Conservation (phyloP, 495 filamentous ascomycete genomes). For the Penicillium riverlandense region DNA sequence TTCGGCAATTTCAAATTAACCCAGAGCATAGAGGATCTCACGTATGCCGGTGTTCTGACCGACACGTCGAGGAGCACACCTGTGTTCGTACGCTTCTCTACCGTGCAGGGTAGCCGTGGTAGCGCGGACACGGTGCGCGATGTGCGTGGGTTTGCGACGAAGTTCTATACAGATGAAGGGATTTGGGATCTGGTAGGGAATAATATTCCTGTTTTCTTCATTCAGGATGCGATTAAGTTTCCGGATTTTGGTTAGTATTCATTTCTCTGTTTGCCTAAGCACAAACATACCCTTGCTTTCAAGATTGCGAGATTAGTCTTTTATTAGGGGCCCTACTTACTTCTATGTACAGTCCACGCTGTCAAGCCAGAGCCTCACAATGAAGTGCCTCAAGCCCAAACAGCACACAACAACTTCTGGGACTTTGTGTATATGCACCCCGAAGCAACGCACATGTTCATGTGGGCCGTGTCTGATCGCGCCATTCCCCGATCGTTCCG, state of each 20-base stretch:
- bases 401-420: constrained; percentile 58
- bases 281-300: no score
- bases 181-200: constrained; percentile 67
- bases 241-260: constrained; percentile 45
- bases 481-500: constrained; percentile 72
- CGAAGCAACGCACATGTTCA: constrained; percentile 70
- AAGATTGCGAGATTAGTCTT: no score
- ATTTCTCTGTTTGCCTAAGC: not conserved
- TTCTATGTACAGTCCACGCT: constrained; percentile 46
- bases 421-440: constrained; percentile 49
- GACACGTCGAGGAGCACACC: constrained; percentile 75
- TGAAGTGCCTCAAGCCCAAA: constrained; percentile 57
- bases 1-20: constrained; percentile 76
- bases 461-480: constrained; percentile 65
- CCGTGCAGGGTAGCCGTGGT: constrained; percentile 69
- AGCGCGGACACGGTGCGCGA: constrained; percentile 77
- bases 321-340: no score
- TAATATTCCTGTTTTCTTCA: constrained; percentile 45
- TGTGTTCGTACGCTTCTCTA: constrained; percentile 76
- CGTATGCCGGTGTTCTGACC: constrained; percentile 64
- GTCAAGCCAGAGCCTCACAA: constrained; percentile 79
- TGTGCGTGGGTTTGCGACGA: constrained; percentile 75
- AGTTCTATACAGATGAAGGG: constrained; percentile 55
- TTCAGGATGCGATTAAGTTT: constrained; percentile 66
- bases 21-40: constrained; percentile 63